Percentiles rank a stretch among this genome's conserved stretches.
phyloP scores from a whole-genome alignment of 2,329 filamentous ascomycete genomes.

The Verticillium longisporum region DNA sequence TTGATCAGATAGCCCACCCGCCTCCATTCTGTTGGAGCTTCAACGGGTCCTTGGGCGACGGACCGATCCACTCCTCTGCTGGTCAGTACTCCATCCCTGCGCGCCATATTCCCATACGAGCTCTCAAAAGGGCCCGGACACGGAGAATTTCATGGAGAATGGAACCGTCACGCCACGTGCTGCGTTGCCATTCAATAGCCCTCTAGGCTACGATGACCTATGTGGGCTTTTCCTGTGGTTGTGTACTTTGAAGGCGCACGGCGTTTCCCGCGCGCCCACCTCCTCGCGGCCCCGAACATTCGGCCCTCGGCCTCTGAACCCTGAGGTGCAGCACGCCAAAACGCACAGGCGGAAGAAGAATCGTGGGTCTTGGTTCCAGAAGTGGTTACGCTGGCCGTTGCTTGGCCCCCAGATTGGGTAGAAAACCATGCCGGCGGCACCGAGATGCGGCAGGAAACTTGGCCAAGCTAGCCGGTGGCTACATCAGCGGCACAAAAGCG shows the following conservation, averaged over 20 bases:
- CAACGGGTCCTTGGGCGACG: not conserved
- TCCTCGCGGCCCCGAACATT: not conserved
- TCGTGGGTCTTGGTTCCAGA: not conserved
- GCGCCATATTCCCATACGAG: not conserved
- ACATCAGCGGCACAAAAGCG: not conserved
- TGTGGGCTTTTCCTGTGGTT: not conserved
- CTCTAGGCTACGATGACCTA: not conserved
- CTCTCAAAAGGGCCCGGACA: not conserved
- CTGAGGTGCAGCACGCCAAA: not conserved
- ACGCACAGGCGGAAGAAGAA: not conserved
- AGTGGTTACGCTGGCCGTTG: not conserved
- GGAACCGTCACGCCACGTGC: not conserved
- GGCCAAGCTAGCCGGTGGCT: not conserved
- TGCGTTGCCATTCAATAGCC: not conserved
- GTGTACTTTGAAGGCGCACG: not conserved
- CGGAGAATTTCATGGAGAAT: not conserved
- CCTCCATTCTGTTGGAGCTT: not conserved
- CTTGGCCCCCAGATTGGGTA: not conserved
- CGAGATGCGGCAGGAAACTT: not conserved
- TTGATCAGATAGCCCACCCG: not conserved
- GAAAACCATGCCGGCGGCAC: not conserved
- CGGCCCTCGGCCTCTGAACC: not conserved
- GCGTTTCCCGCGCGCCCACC: not conserved
- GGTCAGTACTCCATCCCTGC: not conserved
- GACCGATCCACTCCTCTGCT: not conserved